Percentiles rank a stretch among this genome's conserved stretches.
phyloP scores from a whole-genome alignment of 2,329 filamentous ascomycete genomes.

The Aspergillus ochraceoroseus region DNA sequence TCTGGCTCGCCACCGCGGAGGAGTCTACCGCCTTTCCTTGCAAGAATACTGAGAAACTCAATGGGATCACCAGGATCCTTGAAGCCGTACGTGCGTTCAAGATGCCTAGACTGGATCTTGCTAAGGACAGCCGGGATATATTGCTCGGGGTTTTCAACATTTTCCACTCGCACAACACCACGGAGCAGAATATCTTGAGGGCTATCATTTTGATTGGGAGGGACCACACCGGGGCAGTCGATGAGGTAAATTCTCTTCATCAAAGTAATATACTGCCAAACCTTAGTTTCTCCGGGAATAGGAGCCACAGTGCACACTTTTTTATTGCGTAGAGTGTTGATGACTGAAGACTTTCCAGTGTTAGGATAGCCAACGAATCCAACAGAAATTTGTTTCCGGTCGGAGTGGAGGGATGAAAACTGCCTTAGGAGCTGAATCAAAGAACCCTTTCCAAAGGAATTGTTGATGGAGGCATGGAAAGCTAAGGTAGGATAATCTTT shows the following conservation, averaged over 20 bases:
- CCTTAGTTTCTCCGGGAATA: conserved; percentile 93
- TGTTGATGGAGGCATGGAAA: conserved; percentile 90
- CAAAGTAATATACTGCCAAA: conserved; percentile 95
- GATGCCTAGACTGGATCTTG: conserved; percentile 77
- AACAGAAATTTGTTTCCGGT: conserved; percentile 90
- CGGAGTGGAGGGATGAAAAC: conserved; percentile 82
- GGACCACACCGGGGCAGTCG: conserved; percentile 93
- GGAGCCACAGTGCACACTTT: conserved; percentile 90
- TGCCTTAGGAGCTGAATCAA: conserved; percentile 87
- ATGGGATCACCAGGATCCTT: conserved; percentile 70
- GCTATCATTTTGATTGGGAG: conserved; percentile 76
- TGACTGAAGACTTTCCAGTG: conserved; percentile 92
- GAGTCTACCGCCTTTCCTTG: conserved; percentile 78
- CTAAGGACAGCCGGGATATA: conserved; percentile 81
- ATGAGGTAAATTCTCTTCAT: conserved; percentile 95
- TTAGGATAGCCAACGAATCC: conserved; percentile 89
- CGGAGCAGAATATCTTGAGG: conserved; percentile 83
- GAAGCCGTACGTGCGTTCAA: conserved; percentile 89
- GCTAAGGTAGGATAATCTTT: conserved; percentile 91
- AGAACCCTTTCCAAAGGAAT: conserved; percentile 93
- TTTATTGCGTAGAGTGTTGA: conserved; percentile 92
- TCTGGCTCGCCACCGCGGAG: conserved; percentile 93
- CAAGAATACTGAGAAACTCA: conserved; percentile 80
- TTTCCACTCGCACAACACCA: conserved; percentile 90
- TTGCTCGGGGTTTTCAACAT: conserved; percentile 92